These are phyloP conservation scores for Triticum timopheevii DNA, from an alignment of 176 grass and related monocot genomes.

Conservation along the genomic window DNA sequence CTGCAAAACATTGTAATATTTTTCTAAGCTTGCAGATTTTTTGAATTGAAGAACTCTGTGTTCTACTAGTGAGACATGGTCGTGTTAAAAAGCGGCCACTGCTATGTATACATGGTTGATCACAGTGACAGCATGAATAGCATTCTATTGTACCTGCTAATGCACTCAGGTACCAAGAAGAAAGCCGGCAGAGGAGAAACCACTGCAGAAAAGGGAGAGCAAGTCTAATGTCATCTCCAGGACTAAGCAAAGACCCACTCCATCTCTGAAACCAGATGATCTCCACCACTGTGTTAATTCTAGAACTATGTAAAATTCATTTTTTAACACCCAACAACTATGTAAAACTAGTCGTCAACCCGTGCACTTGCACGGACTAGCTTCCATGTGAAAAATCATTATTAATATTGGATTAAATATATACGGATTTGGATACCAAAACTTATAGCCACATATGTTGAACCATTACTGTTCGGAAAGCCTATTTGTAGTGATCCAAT, in stretches of 20 bases:
- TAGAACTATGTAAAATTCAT: too few relatives aligned
- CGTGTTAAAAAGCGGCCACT: neutral
- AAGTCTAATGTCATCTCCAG: constrained; percentile 38
- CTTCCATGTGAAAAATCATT: too few relatives aligned
- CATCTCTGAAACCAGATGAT: constrained; percentile 4
- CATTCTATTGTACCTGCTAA: neutral
- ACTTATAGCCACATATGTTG: too few relatives aligned
- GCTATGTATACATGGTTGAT: neutral
- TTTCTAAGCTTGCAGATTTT: neutral
- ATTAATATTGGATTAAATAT: too few relatives aligned
- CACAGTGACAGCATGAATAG: neutral
- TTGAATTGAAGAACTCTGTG: neutral
- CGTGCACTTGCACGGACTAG: too few relatives aligned
- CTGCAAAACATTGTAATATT: neutral
- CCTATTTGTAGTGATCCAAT: too few relatives aligned
- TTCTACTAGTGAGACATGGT: too few relatives aligned
- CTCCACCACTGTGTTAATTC: neutral
- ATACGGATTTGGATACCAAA: too few relatives aligned
- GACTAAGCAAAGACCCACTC: neutral
- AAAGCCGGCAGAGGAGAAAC: constrained; percentile 46
- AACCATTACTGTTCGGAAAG: too few relatives aligned
- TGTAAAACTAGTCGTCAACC: too few relatives aligned
- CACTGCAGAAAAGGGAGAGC: constrained; percentile 39
- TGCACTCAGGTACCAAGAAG: constrained; percentile 56
- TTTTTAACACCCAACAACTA: too few relatives aligned